These are phyloP conservation scores for Wickerhamomyces rabaulensis DNA, from an alignment of 805 yeast genomes.

Conservation along the genomic window DNA sequence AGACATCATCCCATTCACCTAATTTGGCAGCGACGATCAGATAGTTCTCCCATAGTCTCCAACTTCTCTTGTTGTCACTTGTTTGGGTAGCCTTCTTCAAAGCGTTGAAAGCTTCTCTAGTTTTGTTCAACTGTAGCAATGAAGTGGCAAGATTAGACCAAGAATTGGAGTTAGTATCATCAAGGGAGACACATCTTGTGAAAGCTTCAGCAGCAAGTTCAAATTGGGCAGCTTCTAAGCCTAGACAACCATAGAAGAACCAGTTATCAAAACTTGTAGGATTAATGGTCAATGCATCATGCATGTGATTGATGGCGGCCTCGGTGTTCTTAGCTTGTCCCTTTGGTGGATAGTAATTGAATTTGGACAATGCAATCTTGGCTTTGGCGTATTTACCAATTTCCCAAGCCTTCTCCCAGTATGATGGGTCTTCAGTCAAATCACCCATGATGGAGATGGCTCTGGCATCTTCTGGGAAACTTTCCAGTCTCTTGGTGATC, in stretches of 20 bases:
- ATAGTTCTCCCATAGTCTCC: conserved; percentile 91
- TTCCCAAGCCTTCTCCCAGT: conserved; percentile 88
- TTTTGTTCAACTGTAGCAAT: conserved; percentile 55
- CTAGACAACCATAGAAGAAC: conserved; percentile 91
- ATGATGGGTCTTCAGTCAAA: conserved; percentile 63
- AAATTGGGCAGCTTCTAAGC: conserved; percentile 65
- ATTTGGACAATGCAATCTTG: conserved; percentile 74
- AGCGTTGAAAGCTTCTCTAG: conserved; percentile 80
- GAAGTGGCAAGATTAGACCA: conserved; percentile 94
- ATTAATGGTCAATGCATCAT: conserved; percentile 66
- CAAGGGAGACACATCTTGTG: conserved; percentile 82
- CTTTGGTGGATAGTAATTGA: conserved; percentile 64
- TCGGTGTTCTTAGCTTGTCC: conserved; percentile 47
- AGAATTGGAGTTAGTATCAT: conserved; percentile 71
- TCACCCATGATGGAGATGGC: conserved; percentile 85
- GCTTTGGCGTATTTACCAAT: conserved; percentile 80
- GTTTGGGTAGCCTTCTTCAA: conserved; percentile 74
- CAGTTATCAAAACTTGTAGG: conserved; percentile 78
- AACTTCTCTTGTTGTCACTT: conserved; percentile 60
- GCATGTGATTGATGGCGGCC: conserved; percentile 58
- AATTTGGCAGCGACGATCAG: conserved; percentile 75
- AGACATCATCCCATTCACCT: conserved; percentile 84
- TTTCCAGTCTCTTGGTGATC: conserved; percentile 45
- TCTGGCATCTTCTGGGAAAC: conserved; percentile 72
- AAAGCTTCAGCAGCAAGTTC: conserved; percentile 87